phyloP scores from a whole-genome alignment of 768 basidiomycete genomes.

The Tephrocybe rancida region DNA sequence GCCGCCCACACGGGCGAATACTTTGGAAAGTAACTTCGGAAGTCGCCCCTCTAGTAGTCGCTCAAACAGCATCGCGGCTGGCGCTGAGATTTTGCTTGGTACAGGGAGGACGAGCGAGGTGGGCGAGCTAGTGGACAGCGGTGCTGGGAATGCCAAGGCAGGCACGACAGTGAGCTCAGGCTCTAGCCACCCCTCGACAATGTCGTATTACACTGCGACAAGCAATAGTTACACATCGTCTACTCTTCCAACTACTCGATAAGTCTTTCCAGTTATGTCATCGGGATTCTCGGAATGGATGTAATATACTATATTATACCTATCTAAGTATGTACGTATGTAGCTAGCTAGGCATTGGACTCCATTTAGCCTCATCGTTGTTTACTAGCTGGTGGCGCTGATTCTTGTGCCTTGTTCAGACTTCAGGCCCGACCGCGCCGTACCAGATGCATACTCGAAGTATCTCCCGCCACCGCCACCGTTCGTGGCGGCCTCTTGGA shows the following conservation, averaged over 20 bases:
- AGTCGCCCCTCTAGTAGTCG: constrained; percentile 41
- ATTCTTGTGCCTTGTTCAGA: too few species aligned
- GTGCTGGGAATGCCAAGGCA: constrained; percentile 5
- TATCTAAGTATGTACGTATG: constrained; percentile 11
- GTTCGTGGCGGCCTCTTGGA: neutral
- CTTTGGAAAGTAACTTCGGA: constrained; percentile 28
- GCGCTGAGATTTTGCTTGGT: constrained; percentile 30
- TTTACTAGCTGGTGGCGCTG: too few species aligned
- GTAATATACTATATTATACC: constrained; percentile 9
- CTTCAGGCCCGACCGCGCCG: too few species aligned
- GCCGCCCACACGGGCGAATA: constrained; percentile 41
- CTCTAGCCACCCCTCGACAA: constrained; percentile 21
- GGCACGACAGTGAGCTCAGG: constrained; percentile 10
- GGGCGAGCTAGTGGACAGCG: constrained; percentile 33
- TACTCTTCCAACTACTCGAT: neutral
- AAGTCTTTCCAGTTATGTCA: neutral
- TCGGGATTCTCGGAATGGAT: constrained; percentile 6
- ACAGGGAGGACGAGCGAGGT: constrained; percentile 29
- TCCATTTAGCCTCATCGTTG: too few species aligned
- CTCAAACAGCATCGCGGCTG: constrained; percentile 32
- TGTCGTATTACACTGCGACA: constrained; percentile 25
- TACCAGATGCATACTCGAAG: too few species aligned
- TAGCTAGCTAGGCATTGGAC: neutral
- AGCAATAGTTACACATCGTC: constrained; percentile 12
- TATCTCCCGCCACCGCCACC: neutral